These are phyloP conservation scores for Striga asiatica DNA, from an alignment of 257 asterid species.

Conservation along the genomic window DNA sequence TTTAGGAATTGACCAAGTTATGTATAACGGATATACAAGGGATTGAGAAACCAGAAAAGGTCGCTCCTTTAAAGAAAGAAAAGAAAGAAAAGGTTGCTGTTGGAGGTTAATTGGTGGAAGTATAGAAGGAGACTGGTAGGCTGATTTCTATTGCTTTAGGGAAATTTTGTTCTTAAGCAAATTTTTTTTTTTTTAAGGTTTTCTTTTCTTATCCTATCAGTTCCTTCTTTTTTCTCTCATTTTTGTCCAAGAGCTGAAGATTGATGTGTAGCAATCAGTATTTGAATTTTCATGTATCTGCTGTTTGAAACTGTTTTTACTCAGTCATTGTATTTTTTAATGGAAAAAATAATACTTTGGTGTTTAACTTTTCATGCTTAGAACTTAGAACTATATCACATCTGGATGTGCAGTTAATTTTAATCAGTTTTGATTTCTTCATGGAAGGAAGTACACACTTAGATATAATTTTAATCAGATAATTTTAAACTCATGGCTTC, in stretches of 20 bases:
- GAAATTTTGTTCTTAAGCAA: neutral
- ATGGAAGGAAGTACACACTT: no score
- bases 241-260: constrained; percentile 16
- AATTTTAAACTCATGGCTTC: no score
- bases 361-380: no score
- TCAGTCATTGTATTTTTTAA: no score
- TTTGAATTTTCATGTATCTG: neutral
- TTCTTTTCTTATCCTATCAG: neutral
- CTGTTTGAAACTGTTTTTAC: constrained; percentile 14
- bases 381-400: no score
- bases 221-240: no score
- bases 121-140: no score
- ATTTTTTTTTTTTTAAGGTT: no score
- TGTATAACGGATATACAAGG: constrained; percentile 81
- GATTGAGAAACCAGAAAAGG: constrained; percentile 47
- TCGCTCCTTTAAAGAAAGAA: constrained; percentile 27
- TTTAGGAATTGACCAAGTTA: constrained; percentile 81
- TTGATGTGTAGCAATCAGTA: constrained; percentile 13
- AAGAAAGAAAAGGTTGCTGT: constrained; percentile 42
- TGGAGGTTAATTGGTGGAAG: constrained; percentile 25
- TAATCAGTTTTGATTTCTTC: no score
- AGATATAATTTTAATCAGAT: no score
- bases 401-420: no score
- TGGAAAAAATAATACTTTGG: no score
- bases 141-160: constrained; percentile 3